Evolutionary conservation across 2,329 filamentous ascomycete genomes (phyloP).

Genomic region (Penicillium sp.): DNA sequence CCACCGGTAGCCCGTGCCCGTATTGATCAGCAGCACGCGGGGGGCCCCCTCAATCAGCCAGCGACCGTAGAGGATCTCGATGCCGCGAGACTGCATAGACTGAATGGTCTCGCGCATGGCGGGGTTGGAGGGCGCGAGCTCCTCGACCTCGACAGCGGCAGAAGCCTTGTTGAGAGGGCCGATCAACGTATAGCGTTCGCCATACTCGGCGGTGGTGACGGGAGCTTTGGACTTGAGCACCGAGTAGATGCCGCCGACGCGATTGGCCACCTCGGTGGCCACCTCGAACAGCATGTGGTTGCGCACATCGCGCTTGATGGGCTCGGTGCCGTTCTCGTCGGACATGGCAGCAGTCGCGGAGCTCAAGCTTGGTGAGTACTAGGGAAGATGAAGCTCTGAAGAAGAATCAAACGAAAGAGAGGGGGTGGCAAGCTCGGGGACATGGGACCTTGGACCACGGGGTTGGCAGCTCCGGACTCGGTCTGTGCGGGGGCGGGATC

Average conservation of each 20-base stretch:
- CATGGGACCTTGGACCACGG: neutral
- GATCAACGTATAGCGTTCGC: conserved; percentile 91
- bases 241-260: conserved; percentile 98
- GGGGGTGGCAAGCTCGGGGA: conserved; percentile 11
- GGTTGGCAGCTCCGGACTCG: conserved; percentile 19
- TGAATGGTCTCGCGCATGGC: conserved; percentile 79
- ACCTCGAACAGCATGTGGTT: conserved; percentile 97
- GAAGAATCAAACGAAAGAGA: conserved; percentile 11
- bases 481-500: conserved; percentile 25
- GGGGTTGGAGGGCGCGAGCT: conserved; percentile 77
- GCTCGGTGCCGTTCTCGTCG: conserved; percentile 69
- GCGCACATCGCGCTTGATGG: conserved; percentile 69
- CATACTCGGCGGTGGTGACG: conserved; percentile 97
- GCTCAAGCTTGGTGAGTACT: neutral
- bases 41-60: conserved; percentile 98
- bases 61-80: conserved; percentile 85
- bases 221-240: conserved; percentile 98
- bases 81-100: conserved; percentile 89
- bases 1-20: conserved; percentile 85
- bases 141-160: conserved; percentile 96
- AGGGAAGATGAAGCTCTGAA: conserved; percentile 6
- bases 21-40: conserved; percentile 90
- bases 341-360: conserved; percentile 57
- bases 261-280: conserved; percentile 94
- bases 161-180: conserved; percentile 90